These are phyloP conservation scores for Yamadazyma conglobata DNA, from an alignment of 1,139 yeast species.

Conservation along the genomic window DNA sequence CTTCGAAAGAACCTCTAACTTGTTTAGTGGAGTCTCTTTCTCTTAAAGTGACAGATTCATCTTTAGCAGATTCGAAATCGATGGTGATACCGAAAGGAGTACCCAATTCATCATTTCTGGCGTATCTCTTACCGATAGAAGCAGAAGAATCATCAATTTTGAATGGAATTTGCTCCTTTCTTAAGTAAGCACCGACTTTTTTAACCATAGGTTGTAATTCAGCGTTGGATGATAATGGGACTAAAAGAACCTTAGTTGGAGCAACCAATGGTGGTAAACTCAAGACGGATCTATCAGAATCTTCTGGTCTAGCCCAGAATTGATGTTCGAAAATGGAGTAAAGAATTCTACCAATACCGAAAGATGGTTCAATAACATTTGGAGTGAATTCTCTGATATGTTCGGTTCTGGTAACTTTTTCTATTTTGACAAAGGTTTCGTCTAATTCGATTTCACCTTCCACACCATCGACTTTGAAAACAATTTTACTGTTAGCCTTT, in stretches of 20 bases:
- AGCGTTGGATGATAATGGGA: constrained; percentile 85
- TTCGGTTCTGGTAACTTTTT: constrained; percentile 75
- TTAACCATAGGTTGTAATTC: constrained; percentile 76
- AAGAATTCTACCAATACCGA: constrained; percentile 97
- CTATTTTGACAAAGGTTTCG: constrained; percentile 66
- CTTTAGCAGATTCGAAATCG: constrained; percentile 91
- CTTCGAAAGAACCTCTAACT: constrained; percentile 87
- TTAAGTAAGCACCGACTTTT: constrained; percentile 65
- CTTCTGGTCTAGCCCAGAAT: constrained; percentile 94
- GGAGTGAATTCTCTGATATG: constrained; percentile 96
- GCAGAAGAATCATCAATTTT: constrained; percentile 98
- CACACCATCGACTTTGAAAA: constrained; percentile 57
- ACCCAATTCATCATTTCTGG: constrained; percentile 98
- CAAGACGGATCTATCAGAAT: constrained; percentile 83
- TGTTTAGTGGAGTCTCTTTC: constrained; percentile 97
- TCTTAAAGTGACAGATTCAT: constrained; percentile 89
- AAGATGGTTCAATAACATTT: constrained; percentile 97
- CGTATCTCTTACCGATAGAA: constrained; percentile 96
- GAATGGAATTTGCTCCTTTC: constrained; percentile 84
- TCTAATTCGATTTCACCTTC: constrained; percentile 68
- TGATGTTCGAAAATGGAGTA: constrained; percentile 92
- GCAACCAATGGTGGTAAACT: constrained; percentile 96
- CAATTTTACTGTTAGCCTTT: constrained; percentile 58
- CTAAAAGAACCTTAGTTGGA: constrained; percentile 94
- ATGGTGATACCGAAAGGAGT: constrained; percentile 98